phyloP scores from a whole-genome alignment of 140 eudicot genomes.

The Senecio squalidus region DNA sequence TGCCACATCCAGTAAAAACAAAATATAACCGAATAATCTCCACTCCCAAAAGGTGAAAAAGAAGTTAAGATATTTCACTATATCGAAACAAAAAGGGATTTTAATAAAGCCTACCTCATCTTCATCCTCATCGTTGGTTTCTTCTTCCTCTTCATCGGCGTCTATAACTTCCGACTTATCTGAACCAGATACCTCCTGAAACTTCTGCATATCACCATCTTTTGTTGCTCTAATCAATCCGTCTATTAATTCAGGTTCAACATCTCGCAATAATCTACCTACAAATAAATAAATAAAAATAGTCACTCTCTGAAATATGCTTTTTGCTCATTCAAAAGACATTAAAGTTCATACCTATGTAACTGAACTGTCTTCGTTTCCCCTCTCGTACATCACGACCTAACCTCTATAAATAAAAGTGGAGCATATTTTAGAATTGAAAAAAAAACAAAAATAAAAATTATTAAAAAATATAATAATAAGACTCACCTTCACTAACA shows the following conservation, averaged over 20 bases:
- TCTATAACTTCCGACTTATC: conserved; percentile 29
- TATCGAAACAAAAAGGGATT: background rate
- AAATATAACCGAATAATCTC: background rate
- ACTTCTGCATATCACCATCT: conserved; percentile 62
- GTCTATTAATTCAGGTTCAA: conserved; percentile 76
- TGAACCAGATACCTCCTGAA: conserved; percentile 51
- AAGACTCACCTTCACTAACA: conserved; percentile 74
- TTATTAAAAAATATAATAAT: background rate
- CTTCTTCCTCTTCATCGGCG: conserved; percentile 39
- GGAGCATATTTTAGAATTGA: conserved; percentile 23
- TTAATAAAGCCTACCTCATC: conserved; percentile 43
- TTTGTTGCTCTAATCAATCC: conserved; percentile 66
- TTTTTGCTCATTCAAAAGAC: background rate
- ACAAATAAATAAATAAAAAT: background rate
- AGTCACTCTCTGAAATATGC: background rate
- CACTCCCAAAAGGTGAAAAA: background rate
- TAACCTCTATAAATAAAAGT: conserved; percentile 53
- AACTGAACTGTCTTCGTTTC: conserved; percentile 86
- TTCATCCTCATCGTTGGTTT: conserved; percentile 50
- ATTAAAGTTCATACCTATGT: conserved; percentile 55
- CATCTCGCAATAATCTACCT: conserved; percentile 80
- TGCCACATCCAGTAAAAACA: conserved; percentile 4
- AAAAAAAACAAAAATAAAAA: background rate
- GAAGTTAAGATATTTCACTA: background rate
- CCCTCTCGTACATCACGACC: conserved; percentile 97